Base-by-base conservation (phyloP, 2,329 filamentous ascomycete genomes). In the Nemania sp. region DNA sequence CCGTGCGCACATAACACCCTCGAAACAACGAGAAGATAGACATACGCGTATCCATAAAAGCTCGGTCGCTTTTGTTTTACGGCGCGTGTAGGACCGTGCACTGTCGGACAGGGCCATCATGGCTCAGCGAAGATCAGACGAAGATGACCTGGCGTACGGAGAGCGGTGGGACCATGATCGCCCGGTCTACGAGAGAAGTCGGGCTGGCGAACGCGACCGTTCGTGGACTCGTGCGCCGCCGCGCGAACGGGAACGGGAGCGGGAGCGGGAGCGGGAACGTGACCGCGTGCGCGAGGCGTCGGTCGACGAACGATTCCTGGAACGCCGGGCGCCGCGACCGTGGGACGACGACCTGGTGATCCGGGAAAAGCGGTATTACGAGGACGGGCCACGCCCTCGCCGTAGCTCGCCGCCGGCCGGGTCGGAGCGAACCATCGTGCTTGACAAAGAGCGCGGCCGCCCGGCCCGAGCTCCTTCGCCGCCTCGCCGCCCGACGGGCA, bases 121-220 rank as follows among this genome's bases (percentile, higher is more conserved):
- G 56, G 49, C 54, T 14, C 31, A 42, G 17, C 50, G 45, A 24
- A 49, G 52, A 60, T 43, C 54, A 5, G 68, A 70, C 33, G 69
- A 68, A 19, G 70, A 68, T 23, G 70, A 72, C 57, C 60, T 73
- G 30, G 71, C 71, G 54, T 72, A 72, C 54, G 64, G 68, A 45
- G 73, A 72, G 59, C 72, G 77, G 62, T 85, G 80, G 80, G 81
- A 86, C 63, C 75, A 75, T 41, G 81, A 82, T 58, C 81, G 81
- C 59, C 77, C 80, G 63, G 60, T 67, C 30, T 65, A 67, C 49
- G 76, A 78, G 64, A 77, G 80, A 56, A 81, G 83, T 49, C 72
- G 75, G 44, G 77, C 75, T 53, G 78, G 81, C 54, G 80, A 83
- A 53, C 75, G 76, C 49, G 81, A 86, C 54, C 76, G 76, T 28